A percentile compares a stretch with the other conserved stretches of the same genome.
Conservation (phyloP, 2,329 filamentous ascomycete genomes). For the Pyrenophora teres region DNA sequence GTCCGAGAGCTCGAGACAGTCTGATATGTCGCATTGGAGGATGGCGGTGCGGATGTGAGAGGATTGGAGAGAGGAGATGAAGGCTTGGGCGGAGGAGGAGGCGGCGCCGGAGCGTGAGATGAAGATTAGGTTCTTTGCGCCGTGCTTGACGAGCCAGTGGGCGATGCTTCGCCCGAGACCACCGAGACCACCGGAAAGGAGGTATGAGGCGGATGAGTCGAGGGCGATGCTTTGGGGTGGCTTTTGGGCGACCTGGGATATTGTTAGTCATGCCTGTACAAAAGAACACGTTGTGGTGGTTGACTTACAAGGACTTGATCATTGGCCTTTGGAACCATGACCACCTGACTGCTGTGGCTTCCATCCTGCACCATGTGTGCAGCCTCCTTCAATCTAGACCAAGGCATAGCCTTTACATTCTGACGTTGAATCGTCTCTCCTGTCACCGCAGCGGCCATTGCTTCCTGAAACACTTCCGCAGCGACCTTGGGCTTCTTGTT, state of each 20-base stretch:
- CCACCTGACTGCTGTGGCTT: conserved; percentile 9
- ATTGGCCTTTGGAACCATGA: conserved; percentile 1
- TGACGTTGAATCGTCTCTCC: background rate
- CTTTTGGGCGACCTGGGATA: conserved; percentile 1
- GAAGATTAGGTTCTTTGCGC: conserved; percentile 21
- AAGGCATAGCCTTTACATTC: background rate
- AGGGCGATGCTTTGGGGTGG: conserved; percentile 2
- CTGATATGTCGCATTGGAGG: conserved; percentile 14
- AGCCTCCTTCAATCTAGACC: conserved; percentile 18
- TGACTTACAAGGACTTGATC: conserved; percentile 11
- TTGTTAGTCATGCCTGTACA: background rate
- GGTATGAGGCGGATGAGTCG: conserved; percentile 15
- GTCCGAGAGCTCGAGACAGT: background rate
- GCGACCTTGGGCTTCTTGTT: conserved; percentile 7
- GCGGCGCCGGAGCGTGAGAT: conserved; percentile 20
- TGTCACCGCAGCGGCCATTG: conserved; percentile 2
- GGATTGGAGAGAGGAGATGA: conserved; percentile 9
- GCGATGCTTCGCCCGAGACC: conserved; percentile 26
- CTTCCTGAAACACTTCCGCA: conserved; percentile 7
- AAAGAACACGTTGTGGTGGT: background rate
- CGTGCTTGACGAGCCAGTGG: conserved; percentile 15
- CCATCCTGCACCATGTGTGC: conserved; percentile 19
- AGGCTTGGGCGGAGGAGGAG: background rate
- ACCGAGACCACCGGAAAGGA: conserved; percentile 26
- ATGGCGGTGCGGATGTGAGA: conserved; percentile 4